A percentile compares a stretch with the other conserved stretches of the same genome.
Conservation (phyloP, 106 monocot species). For the Allium fistulosum region DNA sequence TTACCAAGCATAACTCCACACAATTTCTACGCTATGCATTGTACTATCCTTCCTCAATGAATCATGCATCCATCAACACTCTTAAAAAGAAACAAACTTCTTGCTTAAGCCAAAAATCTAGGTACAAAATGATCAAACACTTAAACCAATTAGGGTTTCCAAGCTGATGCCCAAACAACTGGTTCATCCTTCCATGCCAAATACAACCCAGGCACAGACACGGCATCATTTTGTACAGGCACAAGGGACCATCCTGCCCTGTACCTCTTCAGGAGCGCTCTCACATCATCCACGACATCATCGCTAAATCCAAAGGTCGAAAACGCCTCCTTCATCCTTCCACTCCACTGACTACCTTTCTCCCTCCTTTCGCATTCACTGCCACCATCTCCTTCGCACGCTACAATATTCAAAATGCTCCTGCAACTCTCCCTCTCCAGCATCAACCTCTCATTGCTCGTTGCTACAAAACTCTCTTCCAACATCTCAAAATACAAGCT, state of each 20-base stretch:
- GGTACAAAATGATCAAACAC: too few relatives aligned
- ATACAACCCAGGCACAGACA: constrained; percentile 30
- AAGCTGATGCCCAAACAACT: constrained; percentile 59
- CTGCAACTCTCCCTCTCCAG: constrained; percentile 45
- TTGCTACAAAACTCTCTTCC: constrained; percentile 45
- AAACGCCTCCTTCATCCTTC: constrained; percentile 24
- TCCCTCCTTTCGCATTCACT: constrained; percentile 42
- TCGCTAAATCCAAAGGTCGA: constrained; percentile 27
- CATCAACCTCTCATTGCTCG: constrained; percentile 51
- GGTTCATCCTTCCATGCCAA: constrained; percentile 59
- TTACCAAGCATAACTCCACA: too few relatives aligned
- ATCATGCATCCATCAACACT: too few relatives aligned
- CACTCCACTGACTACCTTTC: constrained; percentile 37
- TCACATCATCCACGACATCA: constrained; percentile 38
- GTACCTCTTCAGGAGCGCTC: constrained; percentile 38
- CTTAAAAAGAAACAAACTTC: too few relatives aligned
- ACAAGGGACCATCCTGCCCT: constrained; percentile 28
- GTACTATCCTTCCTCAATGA: too few relatives aligned
- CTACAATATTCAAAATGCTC: constrained; percentile 34
- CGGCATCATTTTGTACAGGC: constrained; percentile 6
- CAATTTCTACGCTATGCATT: too few relatives aligned
- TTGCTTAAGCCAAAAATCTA: too few relatives aligned
- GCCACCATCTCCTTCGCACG: constrained; percentile 11
- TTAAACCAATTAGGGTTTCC: constrained; percentile 25
- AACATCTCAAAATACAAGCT: constrained; percentile 36